phyloP scores from a whole-genome alignment of 257 asterid genomes.

The Solanum ahanhuiri region DNA sequence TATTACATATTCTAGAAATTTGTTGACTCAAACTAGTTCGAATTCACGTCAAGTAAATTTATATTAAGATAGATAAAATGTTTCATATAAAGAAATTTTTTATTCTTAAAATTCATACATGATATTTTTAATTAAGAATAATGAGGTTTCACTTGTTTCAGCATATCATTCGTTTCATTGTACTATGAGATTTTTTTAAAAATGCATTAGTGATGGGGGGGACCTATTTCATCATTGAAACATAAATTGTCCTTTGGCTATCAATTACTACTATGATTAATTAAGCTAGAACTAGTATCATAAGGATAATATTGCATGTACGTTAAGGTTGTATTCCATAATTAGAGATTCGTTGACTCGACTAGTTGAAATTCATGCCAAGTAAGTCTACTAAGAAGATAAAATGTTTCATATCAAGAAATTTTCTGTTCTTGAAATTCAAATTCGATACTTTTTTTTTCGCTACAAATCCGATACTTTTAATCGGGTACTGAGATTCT shows the following conservation, averaged over 20 bases:
- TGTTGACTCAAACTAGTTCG: background rate
- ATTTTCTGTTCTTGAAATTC: fast-evolving
- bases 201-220: background rate
- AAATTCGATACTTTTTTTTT: too few relatives aligned
- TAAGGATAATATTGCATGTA: background rate
- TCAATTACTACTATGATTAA: background rate
- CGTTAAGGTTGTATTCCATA: background rate
- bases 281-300: background rate
- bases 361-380: background rate
- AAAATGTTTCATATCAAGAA: background rate
- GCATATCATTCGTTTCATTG: background rate
- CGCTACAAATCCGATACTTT: background rate
- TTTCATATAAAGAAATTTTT: too few relatives aligned
- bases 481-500: background rate
- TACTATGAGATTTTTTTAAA: background rate
- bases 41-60: too few relatives aligned
- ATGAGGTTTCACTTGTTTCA: background rate
- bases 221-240: background rate
- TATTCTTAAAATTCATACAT: background rate
- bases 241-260: background rate
- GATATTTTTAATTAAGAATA: background rate
- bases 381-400: background rate
- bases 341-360: background rate
- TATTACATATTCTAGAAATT: background rate
- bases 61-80: too few relatives aligned